Evolutionary conservation across 2,329 filamentous ascomycete genomes (phyloP), one percentile per base, ranked within the genome.

Genomic region (Fusarium napiforme): DNA sequence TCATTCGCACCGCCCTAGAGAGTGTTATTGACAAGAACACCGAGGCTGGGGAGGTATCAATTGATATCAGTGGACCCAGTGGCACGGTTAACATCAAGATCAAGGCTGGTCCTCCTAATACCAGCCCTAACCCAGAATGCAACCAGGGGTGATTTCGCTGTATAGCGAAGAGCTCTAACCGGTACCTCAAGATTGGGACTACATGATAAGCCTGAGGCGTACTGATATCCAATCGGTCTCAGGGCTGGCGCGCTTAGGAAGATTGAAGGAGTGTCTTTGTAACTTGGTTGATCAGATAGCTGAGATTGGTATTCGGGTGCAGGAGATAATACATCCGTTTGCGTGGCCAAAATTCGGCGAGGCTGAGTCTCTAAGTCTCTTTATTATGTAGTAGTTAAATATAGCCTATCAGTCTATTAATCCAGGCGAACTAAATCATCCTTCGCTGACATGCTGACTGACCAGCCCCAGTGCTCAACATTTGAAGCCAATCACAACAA

Each of bases 131-230:
- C 18, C 26, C 45, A 28, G 45, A 47, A 28, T 47, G 45, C 9
- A 47, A 47, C 19, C 45, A 47, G 26, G 45, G 19, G 4, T 46
- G 15, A 9, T 5, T 21, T 5, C 3, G 23, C 18, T 0, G 23
- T 21, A 28, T 2, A 15, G 18, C 23, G 12, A 15, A 9, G 23
- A 15, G 18, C 1, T 28, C 26, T 14, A 15, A 8, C 9, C 12
- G 6, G 9, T 10, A 28, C 9, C 3, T 15, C 0, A 10, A 0
- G 4, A 5, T 15, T 46, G 4, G 0, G 4, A 10, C 9, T 46
- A 3, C 12, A 46, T 14, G 23, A 46, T 28, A 21, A 28, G 23
- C 5, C 26, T 46, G 26, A 21, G 0, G 5, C 1, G 5, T 7
- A 5, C 9, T 28, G 5, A 4, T 18, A 5, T 19, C 7, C 9